Evolutionary conservation across 768 basidiomycete genomes (phyloP).

Genomic region (Lentinus tigrinus): DNA sequence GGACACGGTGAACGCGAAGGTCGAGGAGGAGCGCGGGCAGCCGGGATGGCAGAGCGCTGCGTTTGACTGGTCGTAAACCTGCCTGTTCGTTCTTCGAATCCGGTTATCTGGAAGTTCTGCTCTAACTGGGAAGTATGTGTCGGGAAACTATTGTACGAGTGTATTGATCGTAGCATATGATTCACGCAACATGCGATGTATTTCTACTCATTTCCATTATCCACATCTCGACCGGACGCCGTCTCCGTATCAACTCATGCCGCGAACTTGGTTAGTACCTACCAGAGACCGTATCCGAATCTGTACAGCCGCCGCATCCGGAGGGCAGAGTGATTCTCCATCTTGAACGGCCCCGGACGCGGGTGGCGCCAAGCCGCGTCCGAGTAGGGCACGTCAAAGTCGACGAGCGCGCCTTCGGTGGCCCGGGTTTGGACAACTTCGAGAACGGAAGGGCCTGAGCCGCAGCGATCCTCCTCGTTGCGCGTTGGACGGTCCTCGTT

Average conservation of each 20-base stretch:
- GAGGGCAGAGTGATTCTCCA: neutral
- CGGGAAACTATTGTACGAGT: too few species aligned
- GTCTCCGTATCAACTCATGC: too few species aligned
- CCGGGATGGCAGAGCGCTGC: conserved; percentile 38
- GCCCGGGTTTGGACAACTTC: too few species aligned
- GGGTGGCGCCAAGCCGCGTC: neutral
- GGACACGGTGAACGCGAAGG: conserved; percentile 32
- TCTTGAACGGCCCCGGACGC: neutral
- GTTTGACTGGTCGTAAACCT: conserved; percentile 27
- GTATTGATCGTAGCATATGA: too few species aligned
- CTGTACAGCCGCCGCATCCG: neutral
- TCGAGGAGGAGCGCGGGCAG: conserved; percentile 29
- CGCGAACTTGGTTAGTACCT: too few species aligned
- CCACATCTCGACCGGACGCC: too few species aligned
- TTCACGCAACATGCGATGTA: too few species aligned
- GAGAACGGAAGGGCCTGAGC: too few species aligned
- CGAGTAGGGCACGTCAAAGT: neutral
- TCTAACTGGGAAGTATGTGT: neutral
- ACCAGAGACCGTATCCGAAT: too few species aligned
- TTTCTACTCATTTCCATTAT: too few species aligned
- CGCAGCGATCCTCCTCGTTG: too few species aligned
- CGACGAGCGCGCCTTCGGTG: neutral
- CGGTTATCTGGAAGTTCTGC: neutral
- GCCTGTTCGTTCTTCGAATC: neutral
- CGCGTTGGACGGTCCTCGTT: too few species aligned